Conservation (phyloP, 345 rosid genomes). For the Linum usitatissimum region DNA sequence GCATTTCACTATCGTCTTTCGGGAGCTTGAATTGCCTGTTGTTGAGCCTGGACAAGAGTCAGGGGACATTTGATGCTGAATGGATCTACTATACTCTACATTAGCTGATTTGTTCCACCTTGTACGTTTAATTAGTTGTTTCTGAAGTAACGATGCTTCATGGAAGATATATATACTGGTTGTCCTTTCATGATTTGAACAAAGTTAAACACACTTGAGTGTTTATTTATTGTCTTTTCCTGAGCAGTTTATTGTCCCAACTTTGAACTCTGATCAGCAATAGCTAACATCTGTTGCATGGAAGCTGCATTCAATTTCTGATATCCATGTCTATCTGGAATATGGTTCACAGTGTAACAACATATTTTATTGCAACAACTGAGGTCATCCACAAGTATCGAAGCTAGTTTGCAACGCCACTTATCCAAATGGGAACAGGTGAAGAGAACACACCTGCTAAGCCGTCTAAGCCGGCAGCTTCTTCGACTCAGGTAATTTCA, state of each 20-base stretch:
- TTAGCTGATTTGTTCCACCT: no score
- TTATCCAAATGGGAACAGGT: constrained; percentile 53
- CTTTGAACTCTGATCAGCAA: not conserved
- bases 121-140: no score
- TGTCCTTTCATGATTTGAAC: no score
- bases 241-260: not conserved
- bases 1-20: not conserved
- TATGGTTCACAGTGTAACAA: constrained; percentile 20
- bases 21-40: not conserved
- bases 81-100: no score
- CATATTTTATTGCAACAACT: not conserved
- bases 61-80: no score
- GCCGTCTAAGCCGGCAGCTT: constrained; percentile 48
- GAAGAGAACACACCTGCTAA: constrained; percentile 65
- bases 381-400: constrained; percentile 9
- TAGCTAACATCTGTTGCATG: not conserved
- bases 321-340: constrained; percentile 6
- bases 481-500: constrained; percentile 55
- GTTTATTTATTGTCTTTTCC: no score
- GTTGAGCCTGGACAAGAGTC: no score
- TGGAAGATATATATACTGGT: no score
- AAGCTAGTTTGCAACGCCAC: constrained; percentile 7
- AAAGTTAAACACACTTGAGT: no score
- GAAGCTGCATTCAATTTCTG: constrained; percentile 3
- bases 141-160: no score